Percentiles rank a stretch among this genome's conserved stretches.
Evolutionary conservation across 2,329 filamentous ascomycete genomes (phyloP).

Genomic region (Colletotrichum spaethianum): DNA sequence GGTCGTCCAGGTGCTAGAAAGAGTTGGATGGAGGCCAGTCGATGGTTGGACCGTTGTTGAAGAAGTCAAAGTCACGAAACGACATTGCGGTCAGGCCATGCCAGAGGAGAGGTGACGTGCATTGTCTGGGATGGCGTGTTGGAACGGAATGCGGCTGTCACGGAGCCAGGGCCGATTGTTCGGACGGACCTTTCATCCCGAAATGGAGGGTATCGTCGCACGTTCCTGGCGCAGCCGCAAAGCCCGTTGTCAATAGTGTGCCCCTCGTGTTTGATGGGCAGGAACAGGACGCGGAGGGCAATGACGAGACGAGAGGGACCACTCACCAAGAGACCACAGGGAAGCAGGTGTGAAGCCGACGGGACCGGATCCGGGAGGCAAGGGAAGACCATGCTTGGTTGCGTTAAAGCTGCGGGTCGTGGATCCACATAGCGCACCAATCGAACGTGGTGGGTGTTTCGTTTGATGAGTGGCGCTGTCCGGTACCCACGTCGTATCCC

Average conservation of each 20-base stretch:
- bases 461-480: slow-evolving; percentile 31
- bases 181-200: background rate
- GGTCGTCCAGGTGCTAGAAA: no score
- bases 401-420: slow-evolving; percentile 24
- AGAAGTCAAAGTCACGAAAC: background rate
- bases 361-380: slow-evolving; percentile 23
- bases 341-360: slow-evolving; percentile 3
- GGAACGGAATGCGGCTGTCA: background rate
- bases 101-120: background rate
- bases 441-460: background rate
- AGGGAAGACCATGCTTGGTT: slow-evolving; percentile 26
- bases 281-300: background rate
- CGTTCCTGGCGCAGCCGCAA: background rate
- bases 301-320: background rate
- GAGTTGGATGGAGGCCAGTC: no score
- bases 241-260: background rate
- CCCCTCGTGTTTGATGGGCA: background rate
- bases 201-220: background rate
- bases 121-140: background rate
- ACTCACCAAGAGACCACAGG: background rate
- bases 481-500: slow-evolving; percentile 17
- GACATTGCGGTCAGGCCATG: background rate
- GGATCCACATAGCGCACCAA: background rate
- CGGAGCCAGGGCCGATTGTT: background rate
- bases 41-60: no score